These are phyloP conservation scores for Usnea hakonensis DNA, from an alignment of 495 filamentous ascomycete genomes.

Conservation along the genomic window DNA sequence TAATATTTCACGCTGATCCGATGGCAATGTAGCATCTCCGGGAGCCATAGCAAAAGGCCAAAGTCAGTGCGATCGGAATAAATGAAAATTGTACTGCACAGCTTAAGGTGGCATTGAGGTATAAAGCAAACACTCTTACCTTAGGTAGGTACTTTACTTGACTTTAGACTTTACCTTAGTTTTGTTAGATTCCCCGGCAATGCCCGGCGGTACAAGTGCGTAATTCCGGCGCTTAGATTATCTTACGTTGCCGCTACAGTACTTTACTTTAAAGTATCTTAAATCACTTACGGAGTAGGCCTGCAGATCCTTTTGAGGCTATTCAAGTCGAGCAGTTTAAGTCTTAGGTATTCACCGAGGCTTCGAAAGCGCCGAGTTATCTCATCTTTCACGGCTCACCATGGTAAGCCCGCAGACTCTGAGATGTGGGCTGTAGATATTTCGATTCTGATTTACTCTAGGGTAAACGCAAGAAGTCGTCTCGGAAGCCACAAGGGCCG, in stretches of 20 bases:
- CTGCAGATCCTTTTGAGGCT: not conserved
- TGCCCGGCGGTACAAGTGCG: too few species aligned
- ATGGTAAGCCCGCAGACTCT: slow-evolving; percentile 2
- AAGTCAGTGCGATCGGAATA: not conserved
- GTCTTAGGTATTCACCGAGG: not conserved
- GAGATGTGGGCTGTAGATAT: not conserved
- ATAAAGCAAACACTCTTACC: too few species aligned
- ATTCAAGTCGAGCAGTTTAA: not conserved
- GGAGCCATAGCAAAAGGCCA: not conserved
- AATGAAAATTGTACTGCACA: too few species aligned
- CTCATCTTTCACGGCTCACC: not conserved
- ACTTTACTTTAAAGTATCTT: not conserved
- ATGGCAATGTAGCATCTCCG: not conserved
- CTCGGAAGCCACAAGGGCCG: slow-evolving; percentile 70
- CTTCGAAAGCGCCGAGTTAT: not conserved
- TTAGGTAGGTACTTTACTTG: too few species aligned
- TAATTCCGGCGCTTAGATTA: slow-evolving; percentile 10
- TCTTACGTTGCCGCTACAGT: not conserved
- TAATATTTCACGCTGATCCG: slow-evolving; percentile 18
- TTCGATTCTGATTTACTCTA: slow-evolving; percentile 24
- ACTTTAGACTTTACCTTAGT: too few species aligned
- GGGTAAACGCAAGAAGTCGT: slow-evolving; percentile 96
- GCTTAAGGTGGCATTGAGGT: too few species aligned
- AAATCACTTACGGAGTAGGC: too few species aligned
- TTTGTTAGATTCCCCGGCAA: too few species aligned